Conservation (phyloP, 768 basidiomycete genomes). For the Lyophyllum shimeji region DNA sequence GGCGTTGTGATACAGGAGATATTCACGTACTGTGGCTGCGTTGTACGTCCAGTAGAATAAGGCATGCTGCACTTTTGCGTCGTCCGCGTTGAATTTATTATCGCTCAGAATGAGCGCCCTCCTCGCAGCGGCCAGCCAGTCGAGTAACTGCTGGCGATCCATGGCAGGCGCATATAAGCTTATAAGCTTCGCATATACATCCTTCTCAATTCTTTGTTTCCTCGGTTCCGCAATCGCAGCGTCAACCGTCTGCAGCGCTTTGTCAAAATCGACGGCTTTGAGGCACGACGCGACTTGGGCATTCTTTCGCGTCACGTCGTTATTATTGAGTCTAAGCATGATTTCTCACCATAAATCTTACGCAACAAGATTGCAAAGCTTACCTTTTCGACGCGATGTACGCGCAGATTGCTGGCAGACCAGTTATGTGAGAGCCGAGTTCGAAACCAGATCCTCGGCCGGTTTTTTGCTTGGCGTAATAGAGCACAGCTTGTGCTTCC, state of each 20-base stretch:
- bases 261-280: conserved; percentile 28
- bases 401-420: conserved; percentile 50
- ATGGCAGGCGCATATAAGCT: conserved; percentile 4
- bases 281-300: conserved; percentile 36
- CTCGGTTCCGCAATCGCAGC: conserved; percentile 23
- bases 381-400: conserved; percentile 50
- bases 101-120: conserved; percentile 25
- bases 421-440: conserved; percentile 35
- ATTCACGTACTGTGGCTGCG: conserved; percentile 33
- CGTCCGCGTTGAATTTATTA: conserved; percentile 16
- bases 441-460: conserved; percentile 50
- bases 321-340: conserved; percentile 28
- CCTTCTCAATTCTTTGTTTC: conserved; percentile 8
- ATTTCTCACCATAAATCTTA: not conserved
- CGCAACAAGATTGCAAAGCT: conserved; percentile 1
- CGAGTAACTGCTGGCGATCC: conserved; percentile 17
- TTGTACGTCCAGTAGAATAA: conserved; percentile 49
- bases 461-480: conserved; percentile 39
- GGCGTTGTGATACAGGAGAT: not conserved
- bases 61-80: conserved; percentile 30
- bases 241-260: conserved; percentile 24
- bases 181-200: conserved; percentile 11
- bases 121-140: conserved; percentile 36
- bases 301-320: conserved; percentile 26
- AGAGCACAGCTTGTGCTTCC: conserved; percentile 32